These are phyloP conservation scores for Cadophora luteo-olivacea DNA, from an alignment of 2,329 filamentous ascomycete species.

Conservation along the genomic window DNA sequence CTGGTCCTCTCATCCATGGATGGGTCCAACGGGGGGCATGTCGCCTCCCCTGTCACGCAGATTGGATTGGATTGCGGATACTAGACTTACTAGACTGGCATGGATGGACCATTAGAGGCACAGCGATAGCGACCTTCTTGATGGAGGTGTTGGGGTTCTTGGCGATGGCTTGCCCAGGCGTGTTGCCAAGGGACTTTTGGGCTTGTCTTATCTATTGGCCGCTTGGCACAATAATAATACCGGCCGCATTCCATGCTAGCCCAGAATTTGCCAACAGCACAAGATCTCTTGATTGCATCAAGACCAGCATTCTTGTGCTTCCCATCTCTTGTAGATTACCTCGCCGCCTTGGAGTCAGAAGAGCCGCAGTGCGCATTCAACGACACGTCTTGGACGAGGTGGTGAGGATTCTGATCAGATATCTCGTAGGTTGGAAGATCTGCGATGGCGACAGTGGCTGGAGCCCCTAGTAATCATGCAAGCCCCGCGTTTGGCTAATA, in stretches of 20 bases:
- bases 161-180: conserved; percentile 4
- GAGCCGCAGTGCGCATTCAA: not conserved
- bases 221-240: conserved; percentile 3
- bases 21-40: conserved; percentile 1
- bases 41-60: conserved; percentile 11
- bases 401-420: not conserved
- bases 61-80: not conserved
- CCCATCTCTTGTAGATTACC: not conserved
- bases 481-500: conserved; percentile 13
- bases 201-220: conserved; percentile 7
- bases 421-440: not conserved
- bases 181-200: not conserved
- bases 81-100: not conserved
- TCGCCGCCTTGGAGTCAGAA: not conserved
- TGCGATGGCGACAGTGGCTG: conserved; percentile 14
- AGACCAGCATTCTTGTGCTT: not conserved
- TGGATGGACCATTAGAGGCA: not conserved
- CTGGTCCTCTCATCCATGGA: not conserved
- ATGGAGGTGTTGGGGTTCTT: not conserved
- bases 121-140: conserved; percentile 17
- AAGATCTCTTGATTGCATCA: conserved; percentile 12
- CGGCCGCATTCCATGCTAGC: conserved; percentile 4
- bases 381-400: conserved; percentile 7
- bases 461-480: conserved; percentile 4
- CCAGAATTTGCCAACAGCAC: conserved; percentile 6